phyloP scores from a whole-genome alignment of 2,329 filamentous ascomycete species.

The Trichoderma sp. region DNA sequence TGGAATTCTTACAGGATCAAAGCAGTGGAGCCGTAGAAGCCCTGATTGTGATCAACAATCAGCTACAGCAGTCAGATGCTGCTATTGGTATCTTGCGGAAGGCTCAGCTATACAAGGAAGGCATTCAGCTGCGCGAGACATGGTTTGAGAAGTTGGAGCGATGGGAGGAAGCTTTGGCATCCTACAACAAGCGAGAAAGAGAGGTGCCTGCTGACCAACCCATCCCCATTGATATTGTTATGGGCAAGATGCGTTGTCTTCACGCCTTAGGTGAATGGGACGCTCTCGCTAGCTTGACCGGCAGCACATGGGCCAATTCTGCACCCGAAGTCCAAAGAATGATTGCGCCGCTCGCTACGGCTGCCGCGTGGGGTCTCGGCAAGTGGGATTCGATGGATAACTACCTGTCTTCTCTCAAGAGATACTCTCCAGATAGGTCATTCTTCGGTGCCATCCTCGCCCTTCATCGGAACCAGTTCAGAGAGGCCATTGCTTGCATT shows the following conservation, averaged over 20 bases:
- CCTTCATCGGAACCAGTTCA: slow-evolving; percentile 93
- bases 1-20: slow-evolving; percentile 97
- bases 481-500: slow-evolving; percentile 84
- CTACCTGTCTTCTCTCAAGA: slow-evolving; percentile 93
- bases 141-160: slow-evolving; percentile 99
- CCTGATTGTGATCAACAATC: slow-evolving; percentile 98
- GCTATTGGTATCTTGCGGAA: slow-evolving; percentile 97
- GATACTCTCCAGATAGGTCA: slow-evolving; percentile 86
- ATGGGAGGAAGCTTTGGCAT: slow-evolving; percentile 94
- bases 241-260: slow-evolving; percentile 99
- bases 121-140: slow-evolving; percentile 90
- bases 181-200: slow-evolving; percentile 82
- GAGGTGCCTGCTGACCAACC: slow-evolving; percentile 59
- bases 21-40: slow-evolving; percentile 94
- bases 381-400: slow-evolving; percentile 99
- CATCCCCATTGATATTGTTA: slow-evolving; percentile 85
- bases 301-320: slow-evolving; percentile 92
- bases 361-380: slow-evolving; percentile 91
- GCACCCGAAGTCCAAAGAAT: slow-evolving; percentile 81
- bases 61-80: slow-evolving; percentile 96
- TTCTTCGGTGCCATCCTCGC: slow-evolving; percentile 97
- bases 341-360: slow-evolving; percentile 90
- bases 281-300: slow-evolving; percentile 79
- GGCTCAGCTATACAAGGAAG: slow-evolving; percentile 90
- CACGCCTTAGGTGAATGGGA: slow-evolving; percentile 99